A percentile compares a stretch with the other conserved stretches of the same genome.
Evolutionary conservation across 345 rosid species (phyloP).

Genomic region (Excoecaria cochinchinensis): DNA sequence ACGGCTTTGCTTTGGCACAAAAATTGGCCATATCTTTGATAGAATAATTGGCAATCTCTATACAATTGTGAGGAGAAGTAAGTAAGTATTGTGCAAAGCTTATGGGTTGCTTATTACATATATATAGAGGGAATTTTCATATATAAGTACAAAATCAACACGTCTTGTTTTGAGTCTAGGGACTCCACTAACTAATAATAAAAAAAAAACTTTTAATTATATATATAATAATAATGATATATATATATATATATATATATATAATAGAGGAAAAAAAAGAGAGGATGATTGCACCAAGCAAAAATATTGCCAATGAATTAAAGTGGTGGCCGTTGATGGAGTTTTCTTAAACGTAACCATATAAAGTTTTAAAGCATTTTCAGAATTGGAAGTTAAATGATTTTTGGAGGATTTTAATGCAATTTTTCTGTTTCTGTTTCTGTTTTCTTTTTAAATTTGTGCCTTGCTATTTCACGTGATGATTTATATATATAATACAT

Average conservation of each 20-base stretch:
- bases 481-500: not conserved
- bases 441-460: not conserved
- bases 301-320: not conserved
- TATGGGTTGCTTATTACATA: not conserved
- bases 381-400: not conserved
- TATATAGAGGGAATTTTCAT: constrained; percentile 16
- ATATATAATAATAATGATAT: too few relatives aligned
- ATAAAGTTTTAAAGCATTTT: not conserved
- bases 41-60: not conserved
- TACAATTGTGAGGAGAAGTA: not conserved
- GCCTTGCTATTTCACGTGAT: constrained; percentile 2
- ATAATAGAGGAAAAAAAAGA: not conserved
- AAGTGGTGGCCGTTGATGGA: not conserved
- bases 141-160: constrained; percentile 7
- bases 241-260: not conserved
- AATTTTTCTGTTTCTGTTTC: not conserved
- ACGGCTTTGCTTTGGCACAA: constrained; percentile 40
- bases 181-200: constrained; percentile 30
- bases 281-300: not conserved
- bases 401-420: not conserved
- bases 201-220: too few relatives aligned
- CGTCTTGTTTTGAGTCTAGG: constrained; percentile 26
- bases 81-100: not conserved
- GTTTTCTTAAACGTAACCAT: constrained; percentile 14
- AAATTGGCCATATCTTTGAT: not conserved